Conservation (phyloP, 495 filamentous ascomycete genomes). For the Paragyromitra xinjiangensis region DNA sequence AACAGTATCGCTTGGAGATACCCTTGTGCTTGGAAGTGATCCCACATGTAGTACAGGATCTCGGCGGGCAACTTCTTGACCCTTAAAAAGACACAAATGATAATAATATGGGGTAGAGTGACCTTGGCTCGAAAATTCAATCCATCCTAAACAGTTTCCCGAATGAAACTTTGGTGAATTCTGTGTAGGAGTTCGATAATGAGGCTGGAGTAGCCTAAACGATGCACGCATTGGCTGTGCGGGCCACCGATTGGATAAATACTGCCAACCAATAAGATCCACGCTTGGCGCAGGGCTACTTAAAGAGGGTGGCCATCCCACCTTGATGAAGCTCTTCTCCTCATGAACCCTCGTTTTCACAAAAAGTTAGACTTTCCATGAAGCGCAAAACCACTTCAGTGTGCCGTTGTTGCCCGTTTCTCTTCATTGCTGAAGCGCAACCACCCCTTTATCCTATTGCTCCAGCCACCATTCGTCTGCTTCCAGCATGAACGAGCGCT, state of each 20-base stretch:
- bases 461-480: constrained; percentile 12
- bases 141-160: no score
- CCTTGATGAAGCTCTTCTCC: constrained; percentile 44
- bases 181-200: constrained; percentile 1
- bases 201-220: constrained; percentile 22
- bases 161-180: not conserved
- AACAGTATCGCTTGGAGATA: no score
- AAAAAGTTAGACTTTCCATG: constrained; percentile 47
- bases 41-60: no score
- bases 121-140: no score
- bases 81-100: no score
- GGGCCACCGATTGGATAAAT: constrained; percentile 24
- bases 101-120: no score
- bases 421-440: constrained; percentile 23
- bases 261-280: constrained; percentile 42
- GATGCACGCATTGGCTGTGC: constrained; percentile 19
- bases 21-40: no score
- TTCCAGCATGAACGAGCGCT: constrained; percentile 37
- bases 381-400: constrained; percentile 39
- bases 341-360: constrained; percentile 36
- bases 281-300: constrained; percentile 47
- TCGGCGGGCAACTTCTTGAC: no score
- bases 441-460: constrained; percentile 19
- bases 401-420: constrained; percentile 28
- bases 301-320: constrained; percentile 50